Base-by-base conservation (phyloP, 1,139 yeast genomes). In the Debaryomyces sp. region DNA sequence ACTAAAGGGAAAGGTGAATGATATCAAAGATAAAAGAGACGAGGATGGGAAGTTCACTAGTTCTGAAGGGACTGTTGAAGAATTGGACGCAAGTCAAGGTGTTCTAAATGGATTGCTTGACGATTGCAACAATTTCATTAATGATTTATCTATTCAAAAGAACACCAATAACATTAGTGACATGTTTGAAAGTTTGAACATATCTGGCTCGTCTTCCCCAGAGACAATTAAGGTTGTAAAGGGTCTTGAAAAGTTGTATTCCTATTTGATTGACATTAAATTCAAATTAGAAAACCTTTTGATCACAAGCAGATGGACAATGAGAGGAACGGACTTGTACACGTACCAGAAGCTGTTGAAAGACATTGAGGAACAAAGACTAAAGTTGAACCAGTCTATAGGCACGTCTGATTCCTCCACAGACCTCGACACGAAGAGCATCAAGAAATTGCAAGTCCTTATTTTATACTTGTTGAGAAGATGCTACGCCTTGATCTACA, bases 231-330 rank as follows among this genome's bases (percentile, higher is more conserved):
- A 21, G n/a, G 10, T 30, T 6, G 41, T 52, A 26, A 56, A 47
- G 49, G 50, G 54, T 13, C 62, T 70, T 40, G 59, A 59, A 43
- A 45, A 46, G 15, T 57, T 75, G 23, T 75, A 73, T 57, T 57
- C 62, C 34, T 64, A 67, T 53, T 73, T 94, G 55, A 72, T 82
- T 33, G 82, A 79, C 41, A 75, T 90, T 57, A 89, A 90, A 66
- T 75, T 82, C 23, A 85, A 85, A 18, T 75, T 94, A 53, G 96
- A 89, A 59, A 89, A 89, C 57, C 73, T 94, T 56, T 75, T 91
- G 55, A 82, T 94, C 32, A 94, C 99, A 3, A 85, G 97, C 69
- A 82, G 98, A 66, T 94, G 99, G 99, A 92, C 98, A 1, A 75
- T 94, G 68, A 82, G 99, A 62, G 96, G 91, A 62, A 94, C 98